Conservation (phyloP, 169 alveolate genomes). For the Plasmodium knowlesi region DNA sequence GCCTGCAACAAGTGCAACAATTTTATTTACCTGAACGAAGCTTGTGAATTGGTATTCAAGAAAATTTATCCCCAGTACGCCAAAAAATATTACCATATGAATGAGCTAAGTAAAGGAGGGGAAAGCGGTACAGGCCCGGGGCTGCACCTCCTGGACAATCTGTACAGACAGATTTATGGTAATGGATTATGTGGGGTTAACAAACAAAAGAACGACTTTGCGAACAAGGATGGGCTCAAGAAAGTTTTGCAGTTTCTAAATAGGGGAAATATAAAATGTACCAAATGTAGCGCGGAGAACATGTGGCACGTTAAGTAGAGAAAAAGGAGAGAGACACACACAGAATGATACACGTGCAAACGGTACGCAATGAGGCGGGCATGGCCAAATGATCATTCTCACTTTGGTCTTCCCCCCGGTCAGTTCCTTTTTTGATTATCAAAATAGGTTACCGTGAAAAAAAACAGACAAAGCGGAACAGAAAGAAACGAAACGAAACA, state of each 20-base stretch:
- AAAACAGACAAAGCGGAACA: neutral
- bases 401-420: neutral
- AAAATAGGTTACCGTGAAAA: neutral
- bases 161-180: constrained; percentile 35
- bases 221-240: constrained; percentile 42
- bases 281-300: constrained; percentile 19
- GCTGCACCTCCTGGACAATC: constrained; percentile 9
- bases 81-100: constrained; percentile 16
- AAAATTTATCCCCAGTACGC: constrained; percentile 17
- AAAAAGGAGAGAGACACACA: neutral
- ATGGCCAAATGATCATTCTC: neutral
- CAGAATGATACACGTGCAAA: neutral
- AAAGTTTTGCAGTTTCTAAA: constrained; percentile 33
- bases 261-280: constrained; percentile 38
- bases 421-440: neutral
- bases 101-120: constrained; percentile 4
- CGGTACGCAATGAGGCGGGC: neutral
- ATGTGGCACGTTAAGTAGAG: constrained; percentile 36
- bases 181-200: constrained; percentile 68
- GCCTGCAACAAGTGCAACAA: constrained; percentile 52
- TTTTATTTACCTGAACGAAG: constrained; percentile 38
- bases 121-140: neutral
- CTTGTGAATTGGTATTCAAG: constrained; percentile 41
- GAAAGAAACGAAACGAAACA: neutral
- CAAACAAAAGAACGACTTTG: constrained; percentile 55